These are phyloP conservation scores for Pistacia atlantica DNA, from an alignment of 345 rosid species.

Conservation along the genomic window DNA sequence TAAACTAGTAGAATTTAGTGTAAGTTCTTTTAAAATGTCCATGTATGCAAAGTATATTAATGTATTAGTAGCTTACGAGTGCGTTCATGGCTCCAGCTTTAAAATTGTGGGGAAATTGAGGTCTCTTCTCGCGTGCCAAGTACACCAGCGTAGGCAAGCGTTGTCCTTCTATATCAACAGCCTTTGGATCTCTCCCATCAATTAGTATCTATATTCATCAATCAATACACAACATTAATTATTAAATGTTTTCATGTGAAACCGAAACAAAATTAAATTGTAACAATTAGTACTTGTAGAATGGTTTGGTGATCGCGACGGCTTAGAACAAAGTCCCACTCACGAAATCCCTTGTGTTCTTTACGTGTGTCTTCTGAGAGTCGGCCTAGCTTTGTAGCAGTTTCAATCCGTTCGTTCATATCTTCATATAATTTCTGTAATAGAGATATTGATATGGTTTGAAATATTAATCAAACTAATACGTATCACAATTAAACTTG, in stretches of 20 bases:
- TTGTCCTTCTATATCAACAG: conserved; percentile 27
- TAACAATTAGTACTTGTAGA: conserved; percentile 27
- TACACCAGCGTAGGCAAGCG: conserved; percentile 43
- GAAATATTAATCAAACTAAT: no score
- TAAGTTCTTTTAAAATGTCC: not conserved
- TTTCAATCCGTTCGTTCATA: conserved; percentile 31
- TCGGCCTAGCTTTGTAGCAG: conserved; percentile 25
- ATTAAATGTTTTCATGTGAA: no score
- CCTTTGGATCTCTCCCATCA: conserved; percentile 28
- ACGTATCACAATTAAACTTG: no score
- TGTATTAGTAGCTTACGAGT: conserved; percentile 20
- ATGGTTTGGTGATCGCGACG: conserved; percentile 40
- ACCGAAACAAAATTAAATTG: no score
- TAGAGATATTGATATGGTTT: conserved; percentile 1
- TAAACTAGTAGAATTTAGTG: no score
- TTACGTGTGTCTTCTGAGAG: conserved; percentile 28
- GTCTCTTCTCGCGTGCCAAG: conserved; percentile 52
- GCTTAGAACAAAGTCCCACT: conserved; percentile 33
- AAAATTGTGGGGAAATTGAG: conserved; percentile 43
- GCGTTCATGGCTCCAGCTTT: conserved; percentile 62
- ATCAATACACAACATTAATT: no score
- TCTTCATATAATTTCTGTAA: conserved; percentile 39
- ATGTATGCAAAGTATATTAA: not conserved
- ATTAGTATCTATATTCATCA: conserved; percentile 19
- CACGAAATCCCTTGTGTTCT: conserved; percentile 33